Conservation (phyloP, 257 asterid genomes). For the Nicotiana knightiana region DNA sequence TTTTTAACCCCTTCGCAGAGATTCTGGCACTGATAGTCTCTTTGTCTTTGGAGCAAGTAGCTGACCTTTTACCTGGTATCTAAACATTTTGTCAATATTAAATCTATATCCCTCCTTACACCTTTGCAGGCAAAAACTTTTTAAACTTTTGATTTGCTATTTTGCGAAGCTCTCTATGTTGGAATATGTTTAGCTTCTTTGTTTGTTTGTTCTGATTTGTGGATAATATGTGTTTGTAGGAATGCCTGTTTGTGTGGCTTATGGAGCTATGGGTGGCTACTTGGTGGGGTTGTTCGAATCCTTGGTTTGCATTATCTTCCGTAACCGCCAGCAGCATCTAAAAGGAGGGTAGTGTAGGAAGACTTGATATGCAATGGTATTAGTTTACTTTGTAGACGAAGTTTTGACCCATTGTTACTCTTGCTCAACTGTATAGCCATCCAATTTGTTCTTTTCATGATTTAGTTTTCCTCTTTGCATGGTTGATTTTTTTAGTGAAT, state of each 20-base stretch:
- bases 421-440: neutral
- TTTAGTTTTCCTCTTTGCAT: neutral
- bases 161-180: neutral
- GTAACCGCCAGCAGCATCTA: slow-evolving; percentile 21
- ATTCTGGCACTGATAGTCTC: too few species aligned
- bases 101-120: neutral
- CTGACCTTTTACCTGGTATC: too few species aligned
- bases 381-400: too few species aligned
- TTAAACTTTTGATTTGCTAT: neutral
- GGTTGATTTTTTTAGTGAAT: neutral
- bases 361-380: neutral
- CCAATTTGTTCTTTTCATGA: neutral
- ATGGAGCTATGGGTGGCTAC: slow-evolving; percentile 74
- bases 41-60: too few species aligned
- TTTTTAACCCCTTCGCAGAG: too few species aligned
- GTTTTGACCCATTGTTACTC: too few species aligned
- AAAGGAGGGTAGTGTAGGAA: slow-evolving; percentile 40
- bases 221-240: slow-evolving; percentile 32
- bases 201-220: neutral
- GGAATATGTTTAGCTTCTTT: neutral
- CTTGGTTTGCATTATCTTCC: slow-evolving; percentile 32
- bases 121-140: neutral
- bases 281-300: slow-evolving; percentile 53
- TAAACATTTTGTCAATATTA: too few species aligned
- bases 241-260: slow-evolving; percentile 86